Conservation (phyloP, 345 rosid species). For the Toxicodendron radicans region DNA sequence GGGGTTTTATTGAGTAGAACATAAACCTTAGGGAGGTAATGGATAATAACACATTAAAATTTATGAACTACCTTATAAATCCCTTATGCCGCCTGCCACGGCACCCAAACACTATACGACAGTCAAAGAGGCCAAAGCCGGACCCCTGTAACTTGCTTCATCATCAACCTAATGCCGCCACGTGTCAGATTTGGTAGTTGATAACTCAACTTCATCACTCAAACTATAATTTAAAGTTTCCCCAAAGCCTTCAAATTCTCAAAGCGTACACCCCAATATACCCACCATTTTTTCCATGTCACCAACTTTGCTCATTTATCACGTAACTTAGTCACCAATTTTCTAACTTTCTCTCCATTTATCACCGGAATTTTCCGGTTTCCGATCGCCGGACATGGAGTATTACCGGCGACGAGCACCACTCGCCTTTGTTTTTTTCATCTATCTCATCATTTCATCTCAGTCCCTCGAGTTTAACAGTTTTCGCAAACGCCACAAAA, state of each 20-base stretch:
- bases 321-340: background rate
- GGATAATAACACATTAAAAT: too few species aligned
- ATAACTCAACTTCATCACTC: background rate
- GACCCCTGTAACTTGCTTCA: too few species aligned
- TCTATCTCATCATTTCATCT: constrained; percentile 55
- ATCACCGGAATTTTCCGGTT: constrained; percentile 1
- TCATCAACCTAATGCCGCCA: background rate
- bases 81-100: too few species aligned
- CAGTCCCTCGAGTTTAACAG: constrained; percentile 42
- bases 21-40: too few species aligned
- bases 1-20: too few species aligned
- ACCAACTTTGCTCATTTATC: background rate
- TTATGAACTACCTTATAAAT: too few species aligned
- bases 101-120: too few species aligned
- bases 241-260: background rate
- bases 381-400: constrained; percentile 37
- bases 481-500: constrained; percentile 35
- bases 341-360: background rate
- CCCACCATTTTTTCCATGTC: background rate
- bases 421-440: constrained; percentile 31
- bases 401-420: constrained; percentile 43
- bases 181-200: background rate
- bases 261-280: background rate
- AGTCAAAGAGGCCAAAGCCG: too few species aligned
- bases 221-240: background rate